These are phyloP conservation scores for Syzygium malaccense DNA, from an alignment of 441 rosid genomes.

Conservation along the genomic window DNA sequence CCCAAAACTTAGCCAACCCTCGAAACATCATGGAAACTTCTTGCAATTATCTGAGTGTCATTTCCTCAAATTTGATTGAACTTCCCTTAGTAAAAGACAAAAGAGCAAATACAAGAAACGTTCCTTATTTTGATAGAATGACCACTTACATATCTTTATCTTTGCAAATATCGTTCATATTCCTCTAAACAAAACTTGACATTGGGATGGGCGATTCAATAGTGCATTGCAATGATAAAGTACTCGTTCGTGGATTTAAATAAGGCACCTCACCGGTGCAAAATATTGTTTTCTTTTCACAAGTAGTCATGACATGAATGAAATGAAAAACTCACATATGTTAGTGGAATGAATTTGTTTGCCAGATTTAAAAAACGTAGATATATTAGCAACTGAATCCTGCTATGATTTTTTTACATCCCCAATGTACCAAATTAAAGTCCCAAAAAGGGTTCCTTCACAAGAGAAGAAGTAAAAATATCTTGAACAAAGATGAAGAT, in stretches of 20 bases:
- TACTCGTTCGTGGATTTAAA: neutral
- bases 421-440: neutral
- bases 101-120: neutral
- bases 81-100: neutral
- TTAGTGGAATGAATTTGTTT: neutral
- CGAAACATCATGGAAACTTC: neutral
- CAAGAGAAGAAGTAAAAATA: neutral
- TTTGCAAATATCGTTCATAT: neutral
- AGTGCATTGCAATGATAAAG: neutral
- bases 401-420: neutral
- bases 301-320: neutral
- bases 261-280: rapidly evolving
- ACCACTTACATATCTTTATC: neutral
- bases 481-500: neutral
- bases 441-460: neutral
- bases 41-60: neutral
- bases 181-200: neutral
- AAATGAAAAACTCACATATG: neutral
- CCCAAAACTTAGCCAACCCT: neutral
- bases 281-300: neutral
- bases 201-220: neutral
- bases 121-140: neutral
- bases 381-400: neutral
- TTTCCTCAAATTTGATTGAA: neutral
- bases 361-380: neutral